These are phyloP conservation scores for Paramecium caudatum DNA, from an alignment of 73 alveolate genomes.

Conservation along the genomic window DNA sequence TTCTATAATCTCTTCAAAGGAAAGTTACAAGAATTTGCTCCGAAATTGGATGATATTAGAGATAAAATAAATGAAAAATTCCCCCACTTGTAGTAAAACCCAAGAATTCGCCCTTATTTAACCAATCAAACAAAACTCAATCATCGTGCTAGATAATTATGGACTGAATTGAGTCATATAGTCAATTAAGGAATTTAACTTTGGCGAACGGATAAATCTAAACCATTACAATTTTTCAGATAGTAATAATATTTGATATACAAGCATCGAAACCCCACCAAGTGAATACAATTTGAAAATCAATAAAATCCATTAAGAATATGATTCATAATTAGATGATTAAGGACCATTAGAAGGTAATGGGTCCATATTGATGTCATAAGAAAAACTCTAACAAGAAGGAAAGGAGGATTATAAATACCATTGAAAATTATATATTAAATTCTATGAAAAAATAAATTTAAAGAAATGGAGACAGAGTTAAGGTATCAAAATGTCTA, in stretches of 20 bases:
- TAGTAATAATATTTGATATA: background rate
- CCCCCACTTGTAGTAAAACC: constrained; percentile 6
- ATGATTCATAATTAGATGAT: background rate
- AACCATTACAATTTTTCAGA: background rate
- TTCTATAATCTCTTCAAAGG: background rate
- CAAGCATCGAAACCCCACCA: background rate
- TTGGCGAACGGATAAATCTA: constrained; percentile 21
- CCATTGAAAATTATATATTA: background rate
- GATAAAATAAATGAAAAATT: constrained; percentile 18
- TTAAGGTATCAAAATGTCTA: no score
- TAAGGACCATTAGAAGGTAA: no score
- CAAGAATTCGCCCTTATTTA: constrained; percentile 3
- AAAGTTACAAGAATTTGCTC: constrained; percentile 1
- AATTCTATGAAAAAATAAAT: no score
- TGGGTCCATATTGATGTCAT: background rate
- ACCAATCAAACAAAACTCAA: constrained; percentile 28
- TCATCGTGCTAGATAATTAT: background rate
- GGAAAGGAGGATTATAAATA: constrained; percentile 23
- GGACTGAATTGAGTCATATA: background rate
- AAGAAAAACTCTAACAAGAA: background rate
- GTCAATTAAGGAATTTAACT: background rate
- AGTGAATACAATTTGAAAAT: background rate
- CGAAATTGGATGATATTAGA: constrained; percentile 20
- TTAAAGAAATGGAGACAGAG: no score
- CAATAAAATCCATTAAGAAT: constrained; percentile 3